These are phyloP conservation scores for Suillus occidentalis DNA, from an alignment of 768 basidiomycete genomes.

Conservation along the genomic window DNA sequence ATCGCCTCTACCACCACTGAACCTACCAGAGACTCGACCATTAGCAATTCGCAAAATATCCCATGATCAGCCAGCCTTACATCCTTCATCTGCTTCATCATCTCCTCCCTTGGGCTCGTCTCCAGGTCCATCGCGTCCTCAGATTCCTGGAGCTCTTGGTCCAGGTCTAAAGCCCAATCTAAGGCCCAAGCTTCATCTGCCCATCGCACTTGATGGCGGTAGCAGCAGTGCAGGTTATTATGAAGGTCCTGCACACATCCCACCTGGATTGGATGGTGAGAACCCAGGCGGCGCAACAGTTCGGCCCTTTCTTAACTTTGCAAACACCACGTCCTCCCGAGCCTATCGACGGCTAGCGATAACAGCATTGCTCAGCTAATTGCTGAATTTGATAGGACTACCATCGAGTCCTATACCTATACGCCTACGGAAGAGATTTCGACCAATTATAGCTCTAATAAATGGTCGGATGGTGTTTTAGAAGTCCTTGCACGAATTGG, in stretches of 20 bases:
- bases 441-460: slow-evolving; percentile 18
- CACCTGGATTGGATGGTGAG: slow-evolving; percentile 35
- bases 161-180: slow-evolving; percentile 27
- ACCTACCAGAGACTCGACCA: slow-evolving; percentile 36
- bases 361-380: slow-evolving; percentile 39
- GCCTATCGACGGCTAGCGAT: slow-evolving; percentile 28
- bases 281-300: slow-evolving; percentile 44
- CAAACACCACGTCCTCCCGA: slow-evolving; percentile 33
- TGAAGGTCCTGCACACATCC: slow-evolving; percentile 31
- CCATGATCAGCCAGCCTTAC: slow-evolving; percentile 27
- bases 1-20: slow-evolving; percentile 37
- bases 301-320: slow-evolving; percentile 39
- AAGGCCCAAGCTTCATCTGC: slow-evolving; percentile 38
- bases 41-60: slow-evolving; percentile 42
- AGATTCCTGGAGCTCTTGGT: slow-evolving; percentile 33
- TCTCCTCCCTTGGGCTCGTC: slow-evolving; percentile 27
- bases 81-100: slow-evolving; percentile 31
- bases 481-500: slow-evolving; percentile 81
- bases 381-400: slow-evolving; percentile 29
- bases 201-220: slow-evolving; percentile 24
- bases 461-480: slow-evolving; percentile 71
- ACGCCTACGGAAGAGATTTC: slow-evolving; percentile 38
- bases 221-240: slow-evolving; percentile 31
- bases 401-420: slow-evolving; percentile 33
- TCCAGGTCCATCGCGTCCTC: slow-evolving; percentile 32